Base-by-base conservation (phyloP, 192 early-diverging fungal species). In the Coemansia sp. region DNA sequence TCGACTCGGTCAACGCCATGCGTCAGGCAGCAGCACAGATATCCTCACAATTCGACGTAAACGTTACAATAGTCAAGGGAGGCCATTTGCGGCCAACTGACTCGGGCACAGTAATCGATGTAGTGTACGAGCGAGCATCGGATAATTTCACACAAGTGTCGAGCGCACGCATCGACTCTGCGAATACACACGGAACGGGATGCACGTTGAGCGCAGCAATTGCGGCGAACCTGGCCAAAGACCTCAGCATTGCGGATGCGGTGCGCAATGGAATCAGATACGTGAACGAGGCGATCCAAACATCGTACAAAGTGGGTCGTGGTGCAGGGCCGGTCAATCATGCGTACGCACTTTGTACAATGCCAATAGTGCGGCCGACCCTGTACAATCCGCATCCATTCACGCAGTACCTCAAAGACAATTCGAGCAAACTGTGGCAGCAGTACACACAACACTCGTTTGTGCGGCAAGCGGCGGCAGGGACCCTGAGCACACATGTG, bases 171-270 rank as follows among this genome's bases (percentile, higher is more conserved):
- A 64, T 92, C n/a, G 65, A 82, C 14, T 88, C 90, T 4, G 78
- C 64, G 29, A 90, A 88, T 70, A 91, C 90, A 0, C 93, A 95
- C 74, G 93, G 93, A 0, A 95, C 93, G 0, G 93, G 93, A 51
- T 95, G 93, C 62, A 95, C 93, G 4, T 70, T 93, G 45, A 89
- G 89, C 26, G 83, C 93, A 8, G 93, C 93, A 2, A 90, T 95
- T 64, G 84, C 91, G 16, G 85, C 89, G 6, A 65, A 84, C 43
- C 68, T 95, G 21, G 89, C 89, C 10, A 80, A 73, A 49, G 88
- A 86, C 4, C 29, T 74, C 52, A 43, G 68, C 37, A 70, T 84
- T 6, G 55, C 69, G 2, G 77, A 77, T 8, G 87, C 91, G 8
- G 84, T 88, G 25, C 54, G 74, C 49, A 70, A 68, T 47, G 90